Evolutionary conservation across 768 basidiomycete species (phyloP), one percentile per base, ranked within the genome.

Genomic region (Amanita jacksonii): DNA sequence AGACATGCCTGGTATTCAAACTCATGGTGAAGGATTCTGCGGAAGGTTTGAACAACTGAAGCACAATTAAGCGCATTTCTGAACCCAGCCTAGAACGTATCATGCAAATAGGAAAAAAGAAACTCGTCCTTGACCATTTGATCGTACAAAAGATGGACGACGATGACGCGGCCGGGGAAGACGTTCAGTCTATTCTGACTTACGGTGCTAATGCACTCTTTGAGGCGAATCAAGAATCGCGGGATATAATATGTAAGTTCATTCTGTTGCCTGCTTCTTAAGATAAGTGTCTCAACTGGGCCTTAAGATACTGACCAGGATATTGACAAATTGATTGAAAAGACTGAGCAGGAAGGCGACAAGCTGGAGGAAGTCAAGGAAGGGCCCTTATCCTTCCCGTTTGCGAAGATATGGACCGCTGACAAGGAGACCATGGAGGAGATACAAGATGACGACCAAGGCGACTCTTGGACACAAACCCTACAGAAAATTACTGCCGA

Each of bases 81-180:
- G 3, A 34, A n/a, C 10, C 35, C 46, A 47, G 46, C 54, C 30
- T 53, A 94, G 92, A 96, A 55, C 84, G 83, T 35, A 97, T 96
- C 53, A 73, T 94, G 62, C 81, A 90, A 62, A 76, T 81, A 19
- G 90, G 88, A n/a, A 94, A 94, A 68, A 90, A 88, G 70, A 97
- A 97, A 60, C 74, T 97, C 22, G 83, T 90, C 10, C 69, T 97
- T 7, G 92, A 97, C 53, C 93, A 97, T 64, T 69, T 97, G 12
- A 93, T 97, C 51, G 93, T 97, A 16, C 87, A 96, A 62, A 90
- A 89, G 58, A 91, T 94, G 84, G 88, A 91, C 50, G 85, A 89
- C 38, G 86, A 85, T 35, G 79, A 78, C 27, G 62, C 62, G 3
- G 76, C 67, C 6, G 69, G 79, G 35, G 85, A 85, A 51, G 81